Evolutionary conservation across 208 protist genomes (phyloP).

Genomic region (Acanthamoeba sp.): DNA sequence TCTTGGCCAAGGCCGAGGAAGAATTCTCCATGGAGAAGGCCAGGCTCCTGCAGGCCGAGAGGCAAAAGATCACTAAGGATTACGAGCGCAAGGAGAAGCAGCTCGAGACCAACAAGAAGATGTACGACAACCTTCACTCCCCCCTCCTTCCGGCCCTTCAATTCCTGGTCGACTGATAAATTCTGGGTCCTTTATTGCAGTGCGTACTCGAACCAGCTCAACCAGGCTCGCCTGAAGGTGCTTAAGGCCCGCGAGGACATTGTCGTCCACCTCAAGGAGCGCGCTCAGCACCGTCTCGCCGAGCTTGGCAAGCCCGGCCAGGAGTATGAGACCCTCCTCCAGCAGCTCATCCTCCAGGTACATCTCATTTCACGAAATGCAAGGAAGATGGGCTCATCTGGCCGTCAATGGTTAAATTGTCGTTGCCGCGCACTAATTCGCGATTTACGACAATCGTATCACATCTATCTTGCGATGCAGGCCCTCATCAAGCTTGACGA

Average conservation of each 20-base stretch:
- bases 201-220: slow-evolving; percentile 89
- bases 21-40: slow-evolving; percentile 93
- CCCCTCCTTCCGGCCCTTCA: neutral
- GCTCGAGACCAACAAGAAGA: slow-evolving; percentile 90
- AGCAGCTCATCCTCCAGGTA: slow-evolving; percentile 89
- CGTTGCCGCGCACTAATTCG: neutral
- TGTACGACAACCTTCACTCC: slow-evolving; percentile 78
- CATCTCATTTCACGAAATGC: neutral
- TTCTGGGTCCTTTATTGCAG: slow-evolving; percentile 59
- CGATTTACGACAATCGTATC: slow-evolving; percentile 9
- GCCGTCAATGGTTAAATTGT: neutral
- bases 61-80: slow-evolving; percentile 88
- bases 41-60: slow-evolving; percentile 90
- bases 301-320: slow-evolving; percentile 79
- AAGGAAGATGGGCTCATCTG: too few species aligned
- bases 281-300: slow-evolving; percentile 83
- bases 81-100: slow-evolving; percentile 93
- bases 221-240: slow-evolving; percentile 88
- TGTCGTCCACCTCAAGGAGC: slow-evolving; percentile 78
- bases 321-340: slow-evolving; percentile 87
- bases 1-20: slow-evolving; percentile 91
- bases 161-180: neutral
- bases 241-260: slow-evolving; percentile 89
- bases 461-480: too few species aligned
- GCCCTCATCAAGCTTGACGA: slow-evolving; percentile 84